Percentiles rank a stretch among this genome's conserved stretches.
Conservation (phyloP, 2,329 filamentous ascomycete species). For the Paramyrothecium roridum region DNA sequence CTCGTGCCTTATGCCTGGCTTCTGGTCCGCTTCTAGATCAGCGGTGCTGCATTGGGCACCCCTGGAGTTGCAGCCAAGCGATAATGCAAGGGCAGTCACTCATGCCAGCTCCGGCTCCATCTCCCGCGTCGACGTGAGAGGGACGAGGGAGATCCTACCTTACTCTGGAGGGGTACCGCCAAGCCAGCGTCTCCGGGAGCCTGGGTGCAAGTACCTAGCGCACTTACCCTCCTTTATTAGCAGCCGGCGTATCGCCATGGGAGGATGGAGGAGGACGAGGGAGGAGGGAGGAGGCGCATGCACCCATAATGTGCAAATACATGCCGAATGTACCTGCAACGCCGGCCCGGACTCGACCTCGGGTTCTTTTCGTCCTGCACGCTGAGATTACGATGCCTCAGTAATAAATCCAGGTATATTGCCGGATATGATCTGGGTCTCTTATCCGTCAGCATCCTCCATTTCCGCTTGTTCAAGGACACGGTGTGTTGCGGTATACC, state of each 20-base stretch:
- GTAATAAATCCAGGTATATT: neutral
- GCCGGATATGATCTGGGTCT: too few species aligned
- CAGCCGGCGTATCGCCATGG: too few species aligned
- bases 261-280: too few species aligned
- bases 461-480: too few species aligned
- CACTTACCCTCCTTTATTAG: too few species aligned
- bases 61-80: conserved; percentile 4
- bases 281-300: too few species aligned
- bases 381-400: neutral
- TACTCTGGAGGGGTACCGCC: neutral
- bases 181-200: neutral
- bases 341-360: neutral
- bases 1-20: conserved; percentile 9
- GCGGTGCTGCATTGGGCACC: conserved; percentile 18
- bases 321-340: neutral
- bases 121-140: neutral
- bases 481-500: too few species aligned
- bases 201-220: neutral
- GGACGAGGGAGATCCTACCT: neutral
- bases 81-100: conserved; percentile 1
- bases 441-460: too few species aligned
- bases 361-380: neutral
- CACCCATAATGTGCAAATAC: too few species aligned
- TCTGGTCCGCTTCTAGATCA: conserved; percentile 27
- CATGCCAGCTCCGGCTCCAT: conserved; percentile 3